These are phyloP conservation scores for Gossypium bickii DNA, from an alignment of 345 rosid species.

Conservation along the genomic window DNA sequence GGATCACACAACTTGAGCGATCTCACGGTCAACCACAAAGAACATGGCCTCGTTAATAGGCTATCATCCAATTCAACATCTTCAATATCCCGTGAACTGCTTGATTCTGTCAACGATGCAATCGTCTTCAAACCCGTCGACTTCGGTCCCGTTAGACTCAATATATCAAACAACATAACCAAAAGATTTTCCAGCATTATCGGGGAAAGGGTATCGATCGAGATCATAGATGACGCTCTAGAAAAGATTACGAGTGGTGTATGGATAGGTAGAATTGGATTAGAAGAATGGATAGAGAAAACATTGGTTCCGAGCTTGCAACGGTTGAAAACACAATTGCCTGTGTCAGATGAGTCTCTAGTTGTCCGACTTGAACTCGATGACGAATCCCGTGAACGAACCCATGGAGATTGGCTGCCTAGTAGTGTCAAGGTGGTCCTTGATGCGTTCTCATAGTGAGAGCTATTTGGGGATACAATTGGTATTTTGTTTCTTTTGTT, in stretches of 20 bases:
- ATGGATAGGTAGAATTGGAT: conserved; percentile 54
- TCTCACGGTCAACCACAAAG: conserved; percentile 74
- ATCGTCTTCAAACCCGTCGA: conserved; percentile 71
- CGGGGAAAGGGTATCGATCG: conserved; percentile 31
- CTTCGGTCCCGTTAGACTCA: conserved; percentile 41
- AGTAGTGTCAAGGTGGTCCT: conserved; percentile 41
- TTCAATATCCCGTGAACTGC: conserved; percentile 44
- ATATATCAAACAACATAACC: conserved; percentile 36
- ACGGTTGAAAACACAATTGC: conserved; percentile 40
- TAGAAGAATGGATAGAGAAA: conserved; percentile 80
- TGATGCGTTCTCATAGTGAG: conserved; percentile 30
- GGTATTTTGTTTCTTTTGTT: conserved; percentile 18
- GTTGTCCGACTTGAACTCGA: conserved; percentile 54
- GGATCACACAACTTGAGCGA: conserved; percentile 84
- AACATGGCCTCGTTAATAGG: conserved; percentile 46
- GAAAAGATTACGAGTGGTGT: conserved; percentile 63
- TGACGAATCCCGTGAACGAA: conserved; percentile 27
- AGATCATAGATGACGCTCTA: conserved; percentile 61
- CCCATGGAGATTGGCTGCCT: conserved; percentile 60
- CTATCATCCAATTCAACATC: conserved; percentile 33
- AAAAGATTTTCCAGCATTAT: conserved; percentile 42
- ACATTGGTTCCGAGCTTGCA: conserved; percentile 64
- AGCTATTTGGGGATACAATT: conserved; percentile 8
- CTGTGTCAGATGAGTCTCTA: conserved; percentile 27
- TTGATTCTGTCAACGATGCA: conserved; percentile 45